Evolutionary conservation across 371 early-diverging fungal genomes (phyloP).

Genomic region (Actinomortierella wolfii): DNA sequence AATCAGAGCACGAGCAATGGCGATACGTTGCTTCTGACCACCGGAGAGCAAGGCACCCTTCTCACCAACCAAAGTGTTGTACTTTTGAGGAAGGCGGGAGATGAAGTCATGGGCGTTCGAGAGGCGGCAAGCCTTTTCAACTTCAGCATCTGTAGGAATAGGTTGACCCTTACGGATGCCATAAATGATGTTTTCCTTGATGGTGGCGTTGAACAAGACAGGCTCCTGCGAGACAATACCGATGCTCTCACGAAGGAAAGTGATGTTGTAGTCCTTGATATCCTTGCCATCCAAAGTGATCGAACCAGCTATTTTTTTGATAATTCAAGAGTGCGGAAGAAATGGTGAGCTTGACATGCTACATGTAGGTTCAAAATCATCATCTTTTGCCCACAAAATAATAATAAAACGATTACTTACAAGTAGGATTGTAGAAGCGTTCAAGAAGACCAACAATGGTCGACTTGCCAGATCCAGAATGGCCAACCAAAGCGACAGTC

Average conservation of each 20-base stretch:
- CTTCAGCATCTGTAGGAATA: constrained; percentile 68
- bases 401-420: constrained; percentile 8
- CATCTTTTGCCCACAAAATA: too few relatives aligned
- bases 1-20: constrained; percentile 73
- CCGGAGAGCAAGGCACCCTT: constrained; percentile 63
- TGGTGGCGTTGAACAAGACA: constrained; percentile 79
- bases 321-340: background rate
- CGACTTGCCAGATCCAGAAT: constrained; percentile 87
- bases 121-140: constrained; percentile 61
- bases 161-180: constrained; percentile 65
- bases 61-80: constrained; percentile 77
- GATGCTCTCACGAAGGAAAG: constrained; percentile 77
- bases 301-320: constrained; percentile 49
- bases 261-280: constrained; percentile 68
- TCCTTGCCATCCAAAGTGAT: constrained; percentile 75
- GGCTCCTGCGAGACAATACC: constrained; percentile 92
- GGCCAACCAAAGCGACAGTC: constrained; percentile 77
- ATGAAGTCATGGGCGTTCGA: constrained; percentile 83
- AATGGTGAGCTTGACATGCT: background rate
- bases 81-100: constrained; percentile 69
- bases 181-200: constrained; percentile 79
- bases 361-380: too few relatives aligned
- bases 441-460: constrained; percentile 86
- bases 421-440: constrained; percentile 83
- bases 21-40: constrained; percentile 71